phyloP scores from a whole-genome alignment of 768 basidiomycete genomes.

The Pluteus cervinus region DNA sequence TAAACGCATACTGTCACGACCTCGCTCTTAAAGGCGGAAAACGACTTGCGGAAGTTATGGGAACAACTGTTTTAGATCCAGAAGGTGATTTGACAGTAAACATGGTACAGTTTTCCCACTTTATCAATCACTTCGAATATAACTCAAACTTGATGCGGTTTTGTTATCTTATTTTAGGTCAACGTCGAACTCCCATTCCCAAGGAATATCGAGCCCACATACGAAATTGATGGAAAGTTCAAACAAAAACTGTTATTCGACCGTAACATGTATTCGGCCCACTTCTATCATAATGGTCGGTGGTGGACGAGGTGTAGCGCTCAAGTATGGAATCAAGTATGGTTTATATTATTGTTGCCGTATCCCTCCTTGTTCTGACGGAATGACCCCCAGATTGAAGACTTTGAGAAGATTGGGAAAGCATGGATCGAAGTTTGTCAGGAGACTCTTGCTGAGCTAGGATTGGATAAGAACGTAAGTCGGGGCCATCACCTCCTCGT shows the following conservation, averaged over 20 bases:
- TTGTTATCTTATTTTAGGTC: conserved; percentile 13
- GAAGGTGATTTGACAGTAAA: conserved; percentile 53
- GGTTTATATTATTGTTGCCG: neutral
- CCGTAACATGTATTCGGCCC: conserved; percentile 24
- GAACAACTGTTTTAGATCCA: conserved; percentile 55
- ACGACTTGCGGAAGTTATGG: conserved; percentile 50
- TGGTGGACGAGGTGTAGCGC: conserved; percentile 38
- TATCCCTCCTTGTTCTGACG: neutral
- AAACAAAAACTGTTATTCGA: conserved; percentile 21
- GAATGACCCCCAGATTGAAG: conserved; percentile 24
- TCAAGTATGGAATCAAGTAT: conserved; percentile 34
- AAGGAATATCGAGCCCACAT: conserved; percentile 9
- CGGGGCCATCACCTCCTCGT: too few species aligned
- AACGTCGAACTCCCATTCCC: conserved; percentile 32
- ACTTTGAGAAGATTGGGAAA: conserved; percentile 36
- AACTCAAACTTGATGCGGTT: neutral
- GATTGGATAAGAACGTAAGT: conserved; percentile 3
- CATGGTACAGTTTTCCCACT: conserved; percentile 46
- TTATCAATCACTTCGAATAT: neutral
- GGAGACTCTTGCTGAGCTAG: conserved; percentile 23
- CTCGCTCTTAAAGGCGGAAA: conserved; percentile 66
- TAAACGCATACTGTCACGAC: conserved; percentile 63
- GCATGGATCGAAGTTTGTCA: conserved; percentile 28
- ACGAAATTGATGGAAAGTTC: conserved; percentile 17
- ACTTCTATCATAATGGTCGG: conserved; percentile 27